Base-by-base conservation (phyloP, 768 basidiomycete species). In the Termitomyces sp. region DNA sequence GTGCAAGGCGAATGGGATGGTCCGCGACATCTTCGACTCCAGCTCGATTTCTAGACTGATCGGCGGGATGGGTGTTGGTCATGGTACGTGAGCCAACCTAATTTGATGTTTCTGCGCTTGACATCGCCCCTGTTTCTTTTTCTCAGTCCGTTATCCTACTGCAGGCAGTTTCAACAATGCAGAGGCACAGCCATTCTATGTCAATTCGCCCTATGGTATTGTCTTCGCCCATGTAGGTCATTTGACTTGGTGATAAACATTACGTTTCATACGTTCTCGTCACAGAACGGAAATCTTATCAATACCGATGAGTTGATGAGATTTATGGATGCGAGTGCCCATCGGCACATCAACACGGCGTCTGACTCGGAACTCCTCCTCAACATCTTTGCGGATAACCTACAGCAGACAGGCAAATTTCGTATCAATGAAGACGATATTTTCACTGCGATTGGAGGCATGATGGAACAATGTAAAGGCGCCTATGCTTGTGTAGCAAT, bases 391-490 rank as follows among this genome's bases (percentile, higher is more conserved):
- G 97, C 97, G 51, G 85, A 98, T 77, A 95, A 96, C 64, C 83
- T 99, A 17, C 97, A 99, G 66, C 87, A 98, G 69, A 98, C 96
- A 10, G 97, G 96, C 53, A 99, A 99, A 71, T 95, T 98, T 73
- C 91, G 94, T 58, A 99, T 98, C 75, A 98, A 98, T 67, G 96
- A 98, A 67, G 97, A 99, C 62, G 97, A 99, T 71, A 97, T 99
- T 61, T 98, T 99, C 72, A 90, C 85, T 15, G 96, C 97, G 32
- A 85, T 98, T 52, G 81, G 88, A 12, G 88, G 89, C 7, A 80
- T 98, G 69, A 98, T 94, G 87, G 73, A 79, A 55, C 87, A 93
- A 59, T 87, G 87, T 68, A 87, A 81, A 64, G 97, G 97, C 46
- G 96, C 93, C 2, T 99, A 98, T 70, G 96, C 95, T 1, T 98